Evolutionary conservation across 345 rosid species (phyloP), one percentile per base, ranked within the genome.

Genomic region (Ailanthus altissimus): DNA sequence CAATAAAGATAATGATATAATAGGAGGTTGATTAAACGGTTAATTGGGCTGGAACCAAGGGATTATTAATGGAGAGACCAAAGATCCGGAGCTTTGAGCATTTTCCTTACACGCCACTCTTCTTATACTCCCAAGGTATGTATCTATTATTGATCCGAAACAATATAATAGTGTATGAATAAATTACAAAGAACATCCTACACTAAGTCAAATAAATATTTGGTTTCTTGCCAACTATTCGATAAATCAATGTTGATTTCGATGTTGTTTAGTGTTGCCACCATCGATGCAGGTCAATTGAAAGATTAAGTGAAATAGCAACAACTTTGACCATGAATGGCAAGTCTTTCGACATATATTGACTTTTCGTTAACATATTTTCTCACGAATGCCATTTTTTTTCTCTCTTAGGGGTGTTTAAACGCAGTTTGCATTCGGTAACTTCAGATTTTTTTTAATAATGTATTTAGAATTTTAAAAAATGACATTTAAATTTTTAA

Each of bases 21-120:
- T 38, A 9, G 18, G 2, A 40, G 47, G 46, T 26, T 60, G 40
- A 40, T 67, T 67, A 21, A 45, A 5, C 26, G 18, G 20, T 23
- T 26, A 9, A 73, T 58, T 49, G 42, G 28, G 38, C 28, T 15
- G 5, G 62, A 59, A 18, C 8, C 53, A 59, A 75, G n/a, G 49
- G 36, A 47, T 47, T 56, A 32, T 74, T 62, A 32, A 74, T 49
- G 59, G 36, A 61, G 60, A n/a, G 47, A 74, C 60, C n/a, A 74
- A 50, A 5, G 42, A 18, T 50, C 20, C 20, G 77, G 57, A 26
- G 28, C 32, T 64, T 66, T 28, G 67, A 75, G 28, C 15, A 11
- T 38, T 36, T 73, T 66, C 62, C 81, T 74, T 81, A 56, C 57
- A 78, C 84, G 79, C 64, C 15, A 81, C 81, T 81, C 84, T 68